These are phyloP conservation scores for Aurinia saxatilis DNA, from an alignment of 345 rosid species.

Conservation along the genomic window DNA sequence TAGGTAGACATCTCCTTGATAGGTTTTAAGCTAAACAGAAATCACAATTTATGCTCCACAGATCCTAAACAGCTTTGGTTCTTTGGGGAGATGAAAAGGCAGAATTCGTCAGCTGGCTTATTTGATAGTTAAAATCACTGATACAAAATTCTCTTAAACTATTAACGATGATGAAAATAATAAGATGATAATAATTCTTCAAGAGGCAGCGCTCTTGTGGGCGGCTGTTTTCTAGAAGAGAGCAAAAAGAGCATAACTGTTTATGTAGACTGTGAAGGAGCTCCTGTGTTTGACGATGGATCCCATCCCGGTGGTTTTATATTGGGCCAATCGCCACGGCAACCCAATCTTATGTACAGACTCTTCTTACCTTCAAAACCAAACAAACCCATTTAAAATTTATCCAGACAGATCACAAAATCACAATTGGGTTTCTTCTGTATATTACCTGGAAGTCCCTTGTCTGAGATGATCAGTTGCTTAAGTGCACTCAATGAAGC, in stretches of 20 bases:
- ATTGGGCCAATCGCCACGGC: slow-evolving; percentile 86
- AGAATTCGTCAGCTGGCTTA: neutral
- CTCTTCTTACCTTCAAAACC: slow-evolving; percentile 63
- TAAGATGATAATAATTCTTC: neutral
- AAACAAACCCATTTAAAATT: neutral
- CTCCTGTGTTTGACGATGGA: slow-evolving; percentile 40
- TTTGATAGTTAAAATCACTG: neutral
- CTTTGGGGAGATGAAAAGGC: neutral
- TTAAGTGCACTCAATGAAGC: slow-evolving; percentile 87
- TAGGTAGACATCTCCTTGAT: no score
- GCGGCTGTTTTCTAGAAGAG: neutral
- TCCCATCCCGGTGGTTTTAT: slow-evolving; percentile 81
- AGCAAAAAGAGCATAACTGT: neutral
- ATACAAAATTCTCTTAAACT: neutral
- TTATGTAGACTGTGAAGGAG: slow-evolving; percentile 12
- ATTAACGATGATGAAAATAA: neutral
- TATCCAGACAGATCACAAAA: neutral
- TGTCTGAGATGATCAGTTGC: slow-evolving; percentile 64
- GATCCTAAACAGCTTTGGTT: neutral
- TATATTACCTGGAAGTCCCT: slow-evolving; percentile 67
- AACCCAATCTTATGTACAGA: slow-evolving; percentile 77
- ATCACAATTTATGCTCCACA: no score
- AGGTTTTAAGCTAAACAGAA: no score
- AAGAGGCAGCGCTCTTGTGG: slow-evolving; percentile 5
- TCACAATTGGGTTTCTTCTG: neutral